A percentile compares a stretch with the other conserved stretches of the same genome.
Evolutionary conservation across 306 rosid genomes (phyloP).

Genomic region (Carpinus fangiana): DNA sequence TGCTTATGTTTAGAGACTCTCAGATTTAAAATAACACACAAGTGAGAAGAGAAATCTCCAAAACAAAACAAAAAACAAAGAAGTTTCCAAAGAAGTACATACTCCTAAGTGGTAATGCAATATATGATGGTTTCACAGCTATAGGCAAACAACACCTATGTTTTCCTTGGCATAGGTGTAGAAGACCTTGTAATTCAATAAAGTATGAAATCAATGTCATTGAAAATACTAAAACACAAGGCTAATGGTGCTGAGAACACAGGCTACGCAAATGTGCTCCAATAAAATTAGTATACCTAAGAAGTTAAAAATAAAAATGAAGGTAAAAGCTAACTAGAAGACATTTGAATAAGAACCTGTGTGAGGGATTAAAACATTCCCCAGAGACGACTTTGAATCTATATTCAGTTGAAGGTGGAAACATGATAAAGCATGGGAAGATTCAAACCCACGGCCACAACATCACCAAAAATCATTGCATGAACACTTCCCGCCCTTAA

Average conservation of each 20-base stretch:
- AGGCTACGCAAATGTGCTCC: background rate
- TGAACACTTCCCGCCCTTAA: constrained; percentile 70
- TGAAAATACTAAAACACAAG: background rate
- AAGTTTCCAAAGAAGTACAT: background rate
- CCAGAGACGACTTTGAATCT: background rate
- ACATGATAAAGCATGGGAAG: background rate
- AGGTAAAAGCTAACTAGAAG: background rate
- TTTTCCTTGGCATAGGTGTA: background rate
- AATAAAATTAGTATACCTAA: background rate
- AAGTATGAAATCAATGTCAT: background rate
- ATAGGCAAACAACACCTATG: background rate
- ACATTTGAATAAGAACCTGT: background rate
- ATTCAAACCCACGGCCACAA: constrained; percentile 20
- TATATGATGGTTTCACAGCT: background rate
- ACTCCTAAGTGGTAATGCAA: background rate
- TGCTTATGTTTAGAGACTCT: background rate
- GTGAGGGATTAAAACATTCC: background rate
- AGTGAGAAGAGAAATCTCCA: background rate
- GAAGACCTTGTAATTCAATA: background rate
- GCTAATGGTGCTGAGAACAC: background rate
- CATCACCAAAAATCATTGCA: constrained; percentile 89
- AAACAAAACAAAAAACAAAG: background rate
- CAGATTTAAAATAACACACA: background rate
- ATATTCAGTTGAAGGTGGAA: background rate
- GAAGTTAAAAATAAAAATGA: background rate